Evolutionary conservation across 352 stramenopile species (phyloP).

Genomic region (Globisporangium yorkense): DNA sequence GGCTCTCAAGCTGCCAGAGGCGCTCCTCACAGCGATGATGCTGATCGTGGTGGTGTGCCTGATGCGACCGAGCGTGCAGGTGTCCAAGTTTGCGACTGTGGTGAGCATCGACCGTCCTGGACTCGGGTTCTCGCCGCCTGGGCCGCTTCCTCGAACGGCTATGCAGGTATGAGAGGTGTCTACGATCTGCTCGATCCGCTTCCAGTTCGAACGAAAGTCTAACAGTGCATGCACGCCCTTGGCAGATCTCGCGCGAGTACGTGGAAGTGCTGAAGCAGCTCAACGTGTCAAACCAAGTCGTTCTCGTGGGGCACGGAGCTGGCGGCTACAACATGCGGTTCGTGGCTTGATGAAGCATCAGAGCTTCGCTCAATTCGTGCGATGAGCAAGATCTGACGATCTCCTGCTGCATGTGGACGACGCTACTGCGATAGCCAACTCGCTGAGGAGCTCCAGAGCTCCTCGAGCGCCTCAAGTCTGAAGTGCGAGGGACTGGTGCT

Average conservation of each 20-base stretch:
- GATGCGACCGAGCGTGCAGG: conserved; percentile 4
- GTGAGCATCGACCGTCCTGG: conserved; percentile 66
- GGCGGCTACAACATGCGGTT: conserved; percentile 81
- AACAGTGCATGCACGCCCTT: background rate
- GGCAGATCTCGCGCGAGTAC: conserved; percentile 60
- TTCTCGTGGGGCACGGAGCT: conserved; percentile 67
- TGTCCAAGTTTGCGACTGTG: conserved; percentile 47
- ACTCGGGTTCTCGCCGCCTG: conserved; percentile 60
- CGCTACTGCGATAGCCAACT: conserved; percentile 21
- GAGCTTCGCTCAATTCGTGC: no score
- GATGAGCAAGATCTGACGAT: background rate
- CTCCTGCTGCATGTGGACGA: no score
- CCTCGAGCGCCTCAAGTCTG: conserved; percentile 5
- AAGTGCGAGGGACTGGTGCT: conserved; percentile 65
- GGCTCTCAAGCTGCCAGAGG: background rate
- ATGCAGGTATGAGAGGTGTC: conserved; percentile 17
- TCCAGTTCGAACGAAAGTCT: no score
- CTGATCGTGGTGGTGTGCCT: background rate
- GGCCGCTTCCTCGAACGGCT: conserved; percentile 40
- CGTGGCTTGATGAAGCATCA: background rate
- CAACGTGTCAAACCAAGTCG: conserved; percentile 44
- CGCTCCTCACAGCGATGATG: no score
- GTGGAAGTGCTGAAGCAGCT: conserved; percentile 47
- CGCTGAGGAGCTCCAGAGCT: conserved; percentile 34
- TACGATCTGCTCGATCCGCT: no score